These are phyloP conservation scores for Coniochaeta sp. DNA, from an alignment of 2,329 filamentous ascomycete genomes.

Conservation along the genomic window DNA sequence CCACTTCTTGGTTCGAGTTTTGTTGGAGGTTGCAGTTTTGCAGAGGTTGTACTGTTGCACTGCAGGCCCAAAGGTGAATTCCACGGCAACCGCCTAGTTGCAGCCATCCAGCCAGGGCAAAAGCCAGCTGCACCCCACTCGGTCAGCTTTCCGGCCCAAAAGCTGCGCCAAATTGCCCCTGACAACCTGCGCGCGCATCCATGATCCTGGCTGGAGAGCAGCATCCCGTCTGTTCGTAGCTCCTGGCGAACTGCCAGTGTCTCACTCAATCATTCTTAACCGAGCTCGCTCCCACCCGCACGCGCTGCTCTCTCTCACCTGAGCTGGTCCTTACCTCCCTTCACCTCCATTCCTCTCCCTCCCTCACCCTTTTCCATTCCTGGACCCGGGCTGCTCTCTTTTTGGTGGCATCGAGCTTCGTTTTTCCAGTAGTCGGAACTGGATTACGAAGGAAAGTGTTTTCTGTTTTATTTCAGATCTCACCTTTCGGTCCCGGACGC, in stretches of 20 bases:
- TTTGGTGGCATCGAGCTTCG: constrained; percentile 1
- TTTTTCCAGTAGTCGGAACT: background rate
- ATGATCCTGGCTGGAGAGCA: background rate
- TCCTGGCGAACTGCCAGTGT: background rate
- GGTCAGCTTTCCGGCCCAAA: background rate
- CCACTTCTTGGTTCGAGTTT: background rate
- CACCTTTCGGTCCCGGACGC: background rate
- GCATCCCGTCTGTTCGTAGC: background rate
- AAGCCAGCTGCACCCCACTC: background rate
- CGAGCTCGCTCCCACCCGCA: background rate
- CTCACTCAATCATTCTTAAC: constrained; percentile 1
- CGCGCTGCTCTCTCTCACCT: background rate
- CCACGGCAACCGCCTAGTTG: background rate
- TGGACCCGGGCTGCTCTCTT: background rate
- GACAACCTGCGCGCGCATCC: constrained; percentile 1
- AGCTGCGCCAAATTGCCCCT: constrained; percentile 1
- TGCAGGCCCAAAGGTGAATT: background rate
- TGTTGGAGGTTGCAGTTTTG: too few relatives aligned
- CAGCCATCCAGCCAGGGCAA: background rate
- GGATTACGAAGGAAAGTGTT: background rate
- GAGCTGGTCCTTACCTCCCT: background rate
- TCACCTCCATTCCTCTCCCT: background rate
- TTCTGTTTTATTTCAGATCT: background rate
- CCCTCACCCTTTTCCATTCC: background rate
- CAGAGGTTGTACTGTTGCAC: too few relatives aligned